A percentile compares a stretch with the other conserved stretches of the same genome.
These are phyloP conservation scores for Axilococcus clingmanii DNA, from an alignment of 139 green algal species.

Conservation along the genomic window DNA sequence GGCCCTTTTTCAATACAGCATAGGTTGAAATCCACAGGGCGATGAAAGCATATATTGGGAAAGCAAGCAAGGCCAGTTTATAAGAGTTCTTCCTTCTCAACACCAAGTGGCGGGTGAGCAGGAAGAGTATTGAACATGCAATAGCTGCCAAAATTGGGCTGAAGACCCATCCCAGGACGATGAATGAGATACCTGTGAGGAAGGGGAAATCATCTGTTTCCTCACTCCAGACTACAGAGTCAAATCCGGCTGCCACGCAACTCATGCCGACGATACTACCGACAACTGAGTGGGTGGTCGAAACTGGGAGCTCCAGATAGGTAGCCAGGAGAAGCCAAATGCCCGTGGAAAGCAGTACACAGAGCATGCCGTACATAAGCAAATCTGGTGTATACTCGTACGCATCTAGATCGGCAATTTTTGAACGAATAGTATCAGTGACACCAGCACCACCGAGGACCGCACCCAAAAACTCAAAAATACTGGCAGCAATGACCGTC, in stretches of 20 bases:
- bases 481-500: constrained; percentile 20
- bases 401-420: constrained; percentile 26
- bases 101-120: constrained; percentile 12
- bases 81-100: not conserved
- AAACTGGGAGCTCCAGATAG: constrained; percentile 41
- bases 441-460: constrained; percentile 33
- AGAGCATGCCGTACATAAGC: constrained; percentile 59
- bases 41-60: constrained; percentile 23
- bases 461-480: constrained; percentile 29
- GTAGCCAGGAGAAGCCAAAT: constrained; percentile 44
- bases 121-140: constrained; percentile 12
- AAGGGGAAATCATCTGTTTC: constrained; percentile 25
- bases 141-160: constrained; percentile 28
- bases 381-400: constrained; percentile 33
- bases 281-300: constrained; percentile 33
- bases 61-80: constrained; percentile 2
- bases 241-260: constrained; percentile 7
- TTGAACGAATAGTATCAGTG: constrained; percentile 35
- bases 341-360: constrained; percentile 33
- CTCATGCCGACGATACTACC: constrained; percentile 27
- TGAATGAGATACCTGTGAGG: constrained; percentile 25
- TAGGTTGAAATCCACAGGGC: constrained; percentile 42
- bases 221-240: constrained; percentile 8
- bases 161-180: constrained; percentile 50
- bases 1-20: constrained; percentile 55